Evolutionary conservation across 202 grass and related monocot species (phyloP), one percentile per base, ranked within the genome.

Genomic region (Eragrostis tef): DNA sequence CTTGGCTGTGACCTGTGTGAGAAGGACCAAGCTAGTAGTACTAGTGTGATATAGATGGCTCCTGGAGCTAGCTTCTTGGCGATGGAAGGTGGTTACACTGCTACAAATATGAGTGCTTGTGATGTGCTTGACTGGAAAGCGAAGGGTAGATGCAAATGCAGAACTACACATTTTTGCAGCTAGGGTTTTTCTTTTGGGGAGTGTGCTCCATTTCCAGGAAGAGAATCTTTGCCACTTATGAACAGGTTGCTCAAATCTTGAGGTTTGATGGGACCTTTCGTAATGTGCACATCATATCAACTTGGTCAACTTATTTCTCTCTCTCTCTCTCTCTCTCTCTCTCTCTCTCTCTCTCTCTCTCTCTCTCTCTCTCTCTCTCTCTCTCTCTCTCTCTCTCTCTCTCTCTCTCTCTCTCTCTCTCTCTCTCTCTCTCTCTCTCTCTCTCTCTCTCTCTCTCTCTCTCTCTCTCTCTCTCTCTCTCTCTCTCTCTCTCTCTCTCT

Each of bases 141-240:
- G 31, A 21, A 65, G 3, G 58, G 42, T 71, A 29, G 27, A 64
- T 54, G 51, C 49, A n/a, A 15, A 20, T 17, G n/a, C n/a, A n/a
- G n/a, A n/a, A n/a, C n/a, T n/a, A n/a, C n/a, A n/a, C n/a, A n/a
- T 13, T 10, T 48, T 24, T 20, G 20, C 19, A 73, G 31, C 49
- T 54, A 72, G 54, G 70, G 74, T 81, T 70, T 63, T 2, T 13
- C 20, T 43, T n/a, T 73, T 34, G 69, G 67, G 67, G 29, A 39
- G 76, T 49, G 59, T 27, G 54, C 69, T 75, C 63, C 70, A 86
- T 80, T 87, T 87, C n/a, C 25, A 84, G 75, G n/a, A 84, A 57
- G 46, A 80, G 80, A 79, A 84, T 71, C 80, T 79, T 84, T 89
- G 41, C 87, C 71, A 66, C 65, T 89, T 82, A 85, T 82, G 82